phyloP scores from a whole-genome alignment of 495 filamentous ascomycete genomes.

The Aspergillus olivimuriae region DNA sequence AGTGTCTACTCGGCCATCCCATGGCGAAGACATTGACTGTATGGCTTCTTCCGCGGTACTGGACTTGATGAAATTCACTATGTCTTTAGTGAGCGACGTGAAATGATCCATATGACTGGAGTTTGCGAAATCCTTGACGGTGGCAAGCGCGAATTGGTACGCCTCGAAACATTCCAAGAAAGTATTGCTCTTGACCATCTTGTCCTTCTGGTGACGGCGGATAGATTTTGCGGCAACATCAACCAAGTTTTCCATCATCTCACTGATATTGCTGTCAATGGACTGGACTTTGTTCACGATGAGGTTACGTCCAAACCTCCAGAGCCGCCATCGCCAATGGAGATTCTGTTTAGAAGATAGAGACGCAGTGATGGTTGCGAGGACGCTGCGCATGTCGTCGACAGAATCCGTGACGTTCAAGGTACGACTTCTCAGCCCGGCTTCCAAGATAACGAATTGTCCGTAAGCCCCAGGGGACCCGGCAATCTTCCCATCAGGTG shows the following conservation, averaged over 20 bases:
- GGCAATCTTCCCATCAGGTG: constrained; percentile 26
- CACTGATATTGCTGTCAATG: constrained; percentile 12
- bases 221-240: constrained; percentile 26
- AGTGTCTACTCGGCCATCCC: constrained; percentile 34
- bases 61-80: constrained; percentile 24
- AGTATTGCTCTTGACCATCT: constrained; percentile 18
- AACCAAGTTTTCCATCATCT: constrained; percentile 14
- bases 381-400: constrained; percentile 17
- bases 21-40: constrained; percentile 26
- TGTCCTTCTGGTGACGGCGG: constrained; percentile 26
- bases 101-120: constrained; percentile 18
- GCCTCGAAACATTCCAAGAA: constrained; percentile 36
- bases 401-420: constrained; percentile 20
- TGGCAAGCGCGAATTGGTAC: constrained; percentile 30
- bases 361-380: constrained; percentile 24
- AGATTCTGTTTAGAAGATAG: constrained; percentile 30
- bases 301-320: constrained; percentile 34
- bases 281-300: constrained; percentile 24
- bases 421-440: constrained; percentile 25
- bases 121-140: constrained; percentile 15
- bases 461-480: constrained; percentile 27
- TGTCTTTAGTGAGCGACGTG: constrained; percentile 18
- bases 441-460: constrained; percentile 33
- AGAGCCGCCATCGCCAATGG: constrained; percentile 45
- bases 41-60: constrained; percentile 23